Conservation (phyloP, 1,139 yeast species). For the Schizosaccharomyces versatilis region DNA sequence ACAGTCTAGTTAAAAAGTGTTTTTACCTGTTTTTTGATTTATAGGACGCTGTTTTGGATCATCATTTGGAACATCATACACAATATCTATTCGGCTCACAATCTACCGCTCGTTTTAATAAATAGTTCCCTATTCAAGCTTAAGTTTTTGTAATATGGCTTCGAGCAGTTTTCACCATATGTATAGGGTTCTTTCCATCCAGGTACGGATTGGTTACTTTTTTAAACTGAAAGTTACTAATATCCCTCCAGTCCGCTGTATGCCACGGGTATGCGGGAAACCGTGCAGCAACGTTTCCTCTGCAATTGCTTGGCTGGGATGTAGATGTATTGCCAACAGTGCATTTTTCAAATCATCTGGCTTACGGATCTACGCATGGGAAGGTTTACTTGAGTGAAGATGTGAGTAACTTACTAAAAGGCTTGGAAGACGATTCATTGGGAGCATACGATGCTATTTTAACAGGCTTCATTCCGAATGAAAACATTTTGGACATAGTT, state of each 20-base stretch:
- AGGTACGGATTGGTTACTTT: not conserved
- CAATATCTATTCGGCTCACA: no score
- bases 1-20: no score
- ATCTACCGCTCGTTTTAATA: no score
- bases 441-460: conserved; percentile 35
- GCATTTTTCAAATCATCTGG: conserved; percentile 51
- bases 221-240: not conserved
- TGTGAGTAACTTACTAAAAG: conserved; percentile 16
- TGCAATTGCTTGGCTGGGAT: conserved; percentile 63
- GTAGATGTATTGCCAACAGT: conserved; percentile 66
- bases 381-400: not conserved
- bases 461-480: conserved; percentile 54
- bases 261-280: conserved; percentile 54
- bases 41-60: no score
- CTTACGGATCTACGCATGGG: not conserved
- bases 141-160: no score
- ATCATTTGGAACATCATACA: no score
- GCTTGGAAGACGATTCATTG: conserved; percentile 25
- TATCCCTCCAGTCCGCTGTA: conserved; percentile 2
- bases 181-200: not conserved
- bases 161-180: no score
- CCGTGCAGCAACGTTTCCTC: conserved; percentile 57
- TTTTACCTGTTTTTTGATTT: no score
- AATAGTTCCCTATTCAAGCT: no score
- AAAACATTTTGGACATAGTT: conserved; percentile 28